Evolutionary conservation across 2,329 filamentous ascomycete species (phyloP).

Genomic region (Cordyceps cateniannulata): DNA sequence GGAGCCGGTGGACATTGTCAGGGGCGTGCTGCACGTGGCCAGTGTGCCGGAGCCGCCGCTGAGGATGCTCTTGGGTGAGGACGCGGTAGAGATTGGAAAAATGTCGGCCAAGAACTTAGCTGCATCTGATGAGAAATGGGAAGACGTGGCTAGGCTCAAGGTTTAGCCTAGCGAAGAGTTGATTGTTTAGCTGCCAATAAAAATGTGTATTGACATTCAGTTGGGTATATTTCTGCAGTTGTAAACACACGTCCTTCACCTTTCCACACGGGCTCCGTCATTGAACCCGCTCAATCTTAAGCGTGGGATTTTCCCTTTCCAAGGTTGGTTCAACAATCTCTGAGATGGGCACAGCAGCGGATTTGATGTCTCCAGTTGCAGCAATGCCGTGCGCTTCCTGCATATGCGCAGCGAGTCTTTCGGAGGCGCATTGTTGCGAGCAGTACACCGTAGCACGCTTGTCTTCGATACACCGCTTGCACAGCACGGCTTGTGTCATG

Average conservation of each 20-base stretch:
- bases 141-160: slow-evolving; percentile 12
- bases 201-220: too few species aligned
- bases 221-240: neutral
- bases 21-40: slow-evolving; percentile 1
- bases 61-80: slow-evolving; percentile 25
- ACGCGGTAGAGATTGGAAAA: slow-evolving; percentile 21
- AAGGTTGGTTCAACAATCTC: slow-evolving; percentile 23
- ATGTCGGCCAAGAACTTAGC: slow-evolving; percentile 18
- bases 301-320: slow-evolving; percentile 26
- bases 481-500: slow-evolving; percentile 28
- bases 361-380: slow-evolving; percentile 10
- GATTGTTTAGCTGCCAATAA: too few species aligned
- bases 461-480: slow-evolving; percentile 34
- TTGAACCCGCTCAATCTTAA: slow-evolving; percentile 21
- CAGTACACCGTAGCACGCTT: slow-evolving; percentile 35
- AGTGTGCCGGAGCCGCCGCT: slow-evolving; percentile 19
- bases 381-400: slow-evolving; percentile 25
- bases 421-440: slow-evolving; percentile 34
- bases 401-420: slow-evolving; percentile 35
- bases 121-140: slow-evolving; percentile 27
- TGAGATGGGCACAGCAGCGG: neutral
- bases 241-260: neutral
- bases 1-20: slow-evolving; percentile 1
- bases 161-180: neutral
- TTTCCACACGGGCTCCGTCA: neutral